These are phyloP conservation scores for Carex parvula DNA, from an alignment of 176 grass and related monocot species.

Conservation along the genomic window DNA sequence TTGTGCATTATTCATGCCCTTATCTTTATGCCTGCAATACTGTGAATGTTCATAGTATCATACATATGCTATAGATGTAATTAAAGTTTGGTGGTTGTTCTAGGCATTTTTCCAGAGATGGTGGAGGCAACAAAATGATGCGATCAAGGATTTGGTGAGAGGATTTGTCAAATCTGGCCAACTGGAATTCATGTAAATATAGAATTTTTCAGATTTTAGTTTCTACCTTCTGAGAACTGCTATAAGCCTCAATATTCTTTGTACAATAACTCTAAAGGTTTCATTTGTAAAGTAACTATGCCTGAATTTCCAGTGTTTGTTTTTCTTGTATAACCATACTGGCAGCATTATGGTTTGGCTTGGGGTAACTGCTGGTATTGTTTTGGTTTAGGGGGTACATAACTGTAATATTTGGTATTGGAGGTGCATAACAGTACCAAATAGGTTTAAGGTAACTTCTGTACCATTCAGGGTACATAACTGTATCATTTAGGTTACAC, in stretches of 20 bases:
- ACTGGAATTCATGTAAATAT: slow-evolving; percentile 77
- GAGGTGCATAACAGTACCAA: neutral
- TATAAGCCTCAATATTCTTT: neutral
- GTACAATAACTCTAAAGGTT: neutral
- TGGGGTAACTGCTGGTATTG: neutral
- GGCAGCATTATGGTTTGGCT: neutral
- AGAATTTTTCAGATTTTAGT: neutral
- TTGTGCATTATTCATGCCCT: neutral
- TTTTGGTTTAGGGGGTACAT: neutral
- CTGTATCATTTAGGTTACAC: neutral
- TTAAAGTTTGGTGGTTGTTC: neutral
- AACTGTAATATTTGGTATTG: neutral
- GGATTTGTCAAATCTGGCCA: slow-evolving; percentile 64
- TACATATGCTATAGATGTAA: neutral
- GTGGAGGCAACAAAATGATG: slow-evolving; percentile 79
- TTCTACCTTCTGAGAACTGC: neutral
- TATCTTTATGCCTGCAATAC: neutral
- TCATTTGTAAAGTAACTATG: neutral
- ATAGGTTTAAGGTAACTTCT: neutral
- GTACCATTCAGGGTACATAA: neutral
- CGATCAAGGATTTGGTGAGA: slow-evolving; percentile 63
- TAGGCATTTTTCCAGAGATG: slow-evolving; percentile 93
- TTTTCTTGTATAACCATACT: neutral
- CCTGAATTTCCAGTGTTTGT: neutral
- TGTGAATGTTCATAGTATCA: neutral